Evolutionary conservation across 1,139 yeast genomes (phyloP).

Genomic region (Yamadazyma dushanensis): DNA sequence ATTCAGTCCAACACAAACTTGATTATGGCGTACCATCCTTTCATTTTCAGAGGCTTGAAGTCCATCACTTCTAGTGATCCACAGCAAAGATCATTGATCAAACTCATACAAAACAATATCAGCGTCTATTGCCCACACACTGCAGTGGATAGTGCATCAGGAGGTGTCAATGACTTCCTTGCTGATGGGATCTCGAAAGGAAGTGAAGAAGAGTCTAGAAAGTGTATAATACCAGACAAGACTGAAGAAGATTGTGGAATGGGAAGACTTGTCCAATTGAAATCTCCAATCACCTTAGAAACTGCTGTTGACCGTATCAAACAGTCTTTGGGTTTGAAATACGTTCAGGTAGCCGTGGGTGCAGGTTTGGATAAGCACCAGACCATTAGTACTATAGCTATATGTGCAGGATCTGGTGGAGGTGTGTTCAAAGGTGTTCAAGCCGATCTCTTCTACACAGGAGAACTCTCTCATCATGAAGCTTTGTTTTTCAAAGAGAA

Average conservation of each 20-base stretch:
- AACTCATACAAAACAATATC: slow-evolving; percentile 70
- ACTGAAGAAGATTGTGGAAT: slow-evolving; percentile 54
- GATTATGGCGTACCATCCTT: slow-evolving; percentile 91
- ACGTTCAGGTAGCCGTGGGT: slow-evolving; percentile 65
- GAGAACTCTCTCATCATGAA: slow-evolving; percentile 94
- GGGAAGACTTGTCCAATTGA: slow-evolving; percentile 70
- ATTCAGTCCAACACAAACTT: slow-evolving; percentile 49
- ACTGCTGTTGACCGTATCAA: slow-evolving; percentile 58
- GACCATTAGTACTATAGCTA: slow-evolving; percentile 57
- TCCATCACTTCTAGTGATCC: slow-evolving; percentile 67
- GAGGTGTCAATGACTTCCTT: slow-evolving; percentile 94
- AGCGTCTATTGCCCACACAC: slow-evolving; percentile 96
- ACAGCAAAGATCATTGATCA: slow-evolving; percentile 76
- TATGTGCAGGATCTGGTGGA: slow-evolving; percentile 97
- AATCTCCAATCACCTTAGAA: slow-evolving; percentile 41
- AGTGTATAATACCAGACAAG: slow-evolving; percentile 30
- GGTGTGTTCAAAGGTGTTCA: slow-evolving; percentile 59
- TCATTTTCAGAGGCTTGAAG: slow-evolving; percentile 87
- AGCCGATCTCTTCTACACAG: slow-evolving; percentile 84
- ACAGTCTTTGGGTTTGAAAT: slow-evolving; percentile 45
- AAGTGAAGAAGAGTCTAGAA: slow-evolving; percentile 21
- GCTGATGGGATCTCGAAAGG: slow-evolving; percentile 56
- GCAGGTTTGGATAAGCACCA: slow-evolving; percentile 29
- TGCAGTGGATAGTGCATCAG: slow-evolving; percentile 87
- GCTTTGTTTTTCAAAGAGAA: slow-evolving; percentile 67